Percentiles rank a stretch among this genome's conserved stretches.
Evolutionary conservation across 208 protist species (phyloP).

Genomic region (Acanthamoeba quina): DNA sequence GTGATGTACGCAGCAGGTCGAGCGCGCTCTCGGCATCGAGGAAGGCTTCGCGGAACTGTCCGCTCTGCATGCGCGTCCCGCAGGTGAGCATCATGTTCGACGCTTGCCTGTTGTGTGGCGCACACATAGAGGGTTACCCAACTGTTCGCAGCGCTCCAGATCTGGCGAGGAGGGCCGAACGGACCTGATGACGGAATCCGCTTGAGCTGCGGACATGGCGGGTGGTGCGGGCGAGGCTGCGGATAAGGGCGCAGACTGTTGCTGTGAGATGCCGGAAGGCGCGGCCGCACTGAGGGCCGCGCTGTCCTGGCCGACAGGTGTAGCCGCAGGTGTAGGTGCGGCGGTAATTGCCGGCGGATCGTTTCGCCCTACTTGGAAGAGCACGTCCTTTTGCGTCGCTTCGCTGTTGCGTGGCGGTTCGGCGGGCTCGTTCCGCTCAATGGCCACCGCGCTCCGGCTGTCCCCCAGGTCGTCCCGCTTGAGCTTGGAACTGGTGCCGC

Average conservation of each 20-base stretch:
- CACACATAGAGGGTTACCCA: not conserved
- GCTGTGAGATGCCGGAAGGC: not conserved
- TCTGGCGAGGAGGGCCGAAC: not conserved
- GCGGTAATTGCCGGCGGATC: not conserved
- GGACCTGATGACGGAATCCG: not conserved
- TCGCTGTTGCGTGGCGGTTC: not conserved
- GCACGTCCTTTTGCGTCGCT: not conserved
- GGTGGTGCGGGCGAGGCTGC: not conserved
- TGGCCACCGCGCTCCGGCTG: not conserved
- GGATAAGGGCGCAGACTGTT: not conserved
- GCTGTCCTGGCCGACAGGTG: not conserved
- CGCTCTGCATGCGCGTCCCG: conserved; percentile 31
- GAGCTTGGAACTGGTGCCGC: not conserved
- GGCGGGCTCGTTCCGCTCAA: not conserved
- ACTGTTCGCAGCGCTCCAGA: not conserved
- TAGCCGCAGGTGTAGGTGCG: not conserved
- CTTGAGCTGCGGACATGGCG: not conserved
- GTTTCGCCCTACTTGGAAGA: not conserved
- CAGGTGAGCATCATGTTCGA: conserved; percentile 34
- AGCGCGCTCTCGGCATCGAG: conserved; percentile 39
- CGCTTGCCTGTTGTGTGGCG: not conserved
- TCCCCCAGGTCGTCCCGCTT: not conserved
- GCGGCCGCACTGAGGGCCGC: not conserved
- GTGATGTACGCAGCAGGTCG: not conserved
- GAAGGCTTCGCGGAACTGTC: conserved; percentile 59